Conservation (phyloP, 441 rosid genomes). For the Rhodomyrtus psidioides region DNA sequence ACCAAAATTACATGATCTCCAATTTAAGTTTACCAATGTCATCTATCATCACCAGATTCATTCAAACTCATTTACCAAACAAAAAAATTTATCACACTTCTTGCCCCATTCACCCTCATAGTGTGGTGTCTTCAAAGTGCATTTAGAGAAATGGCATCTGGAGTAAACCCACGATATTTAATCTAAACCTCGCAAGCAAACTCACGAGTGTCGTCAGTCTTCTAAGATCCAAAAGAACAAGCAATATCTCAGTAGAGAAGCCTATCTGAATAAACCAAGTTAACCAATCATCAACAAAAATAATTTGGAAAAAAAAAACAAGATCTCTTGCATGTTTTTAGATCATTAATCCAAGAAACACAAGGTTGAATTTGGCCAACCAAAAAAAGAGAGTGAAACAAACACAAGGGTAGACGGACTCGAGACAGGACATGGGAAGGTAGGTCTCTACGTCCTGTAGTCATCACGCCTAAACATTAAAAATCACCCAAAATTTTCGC, state of each 20-base stretch:
- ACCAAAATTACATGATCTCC: background rate
- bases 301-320: accelerated
- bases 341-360: background rate
- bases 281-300: background rate
- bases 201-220: background rate
- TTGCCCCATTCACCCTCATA: background rate
- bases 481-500: background rate
- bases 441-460: background rate
- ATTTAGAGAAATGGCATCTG: background rate
- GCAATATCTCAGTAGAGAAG: background rate
- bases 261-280: background rate
- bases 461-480: background rate
- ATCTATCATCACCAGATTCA: background rate
- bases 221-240: background rate
- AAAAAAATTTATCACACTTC: background rate
- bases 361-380: background rate
- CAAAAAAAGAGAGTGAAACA: background rate
- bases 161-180: background rate
- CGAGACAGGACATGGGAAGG: background rate
- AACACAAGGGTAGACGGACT: background rate
- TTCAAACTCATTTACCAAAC: background rate
- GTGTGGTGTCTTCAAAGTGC: background rate
- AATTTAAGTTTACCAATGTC: background rate
- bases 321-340: background rate
- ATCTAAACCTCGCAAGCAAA: accelerated